Base-by-base conservation (phyloP, 1,284 basidiomycete species). In the Ceratobasidium papillatum region DNA sequence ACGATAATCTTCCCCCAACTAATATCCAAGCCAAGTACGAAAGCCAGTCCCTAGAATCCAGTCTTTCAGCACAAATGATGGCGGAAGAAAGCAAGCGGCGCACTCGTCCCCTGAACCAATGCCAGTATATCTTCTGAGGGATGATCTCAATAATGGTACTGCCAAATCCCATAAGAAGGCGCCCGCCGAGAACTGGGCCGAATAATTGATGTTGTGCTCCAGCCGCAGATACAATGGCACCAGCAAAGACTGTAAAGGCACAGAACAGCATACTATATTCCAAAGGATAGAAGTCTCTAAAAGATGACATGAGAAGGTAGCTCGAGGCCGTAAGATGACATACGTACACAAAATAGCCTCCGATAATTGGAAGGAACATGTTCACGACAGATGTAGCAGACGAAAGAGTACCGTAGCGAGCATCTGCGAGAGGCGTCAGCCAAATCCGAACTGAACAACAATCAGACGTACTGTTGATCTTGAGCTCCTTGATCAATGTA, bases 191-290 rank as follows among this genome's bases (percentile, higher is more conserved):
- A 47, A 65, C 63, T 32, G 63, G 63, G 2, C 63, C 63, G 25
- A 65, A 65, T 11, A 32, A 45, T 25, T 47, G 25, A 32, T 51
- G 63, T 11, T 65, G 63, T 9, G 63, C 63, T 51, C 63, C 63
- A 27, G 36, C 25, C 14, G 63, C 63, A 11, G 63, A 65, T 25
- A 65, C 63, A 22, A 65, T 51, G 9, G 63, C 63, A 5, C 63
- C 63, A n/a, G 63, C 63, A 51, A 65, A 65, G 12, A 65, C 63
- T 5, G 63, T 27, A n/a, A 65, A 65, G 9, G 63, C 63, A 51
- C 63, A 65, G 63, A 65, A 65, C 14, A 65, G 19, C 63, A 65
- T 65, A n/a, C 63, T 47, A 47, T 65, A 65, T 25, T 65, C 63
- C 27, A 65, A 17, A 2, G 63, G 63, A 27, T 65, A 65, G 32